Evolutionary conservation across 2,329 filamentous ascomycete species (phyloP), one percentile per base, ranked within the genome.

Genomic region (Beauveria brongniartii): DNA sequence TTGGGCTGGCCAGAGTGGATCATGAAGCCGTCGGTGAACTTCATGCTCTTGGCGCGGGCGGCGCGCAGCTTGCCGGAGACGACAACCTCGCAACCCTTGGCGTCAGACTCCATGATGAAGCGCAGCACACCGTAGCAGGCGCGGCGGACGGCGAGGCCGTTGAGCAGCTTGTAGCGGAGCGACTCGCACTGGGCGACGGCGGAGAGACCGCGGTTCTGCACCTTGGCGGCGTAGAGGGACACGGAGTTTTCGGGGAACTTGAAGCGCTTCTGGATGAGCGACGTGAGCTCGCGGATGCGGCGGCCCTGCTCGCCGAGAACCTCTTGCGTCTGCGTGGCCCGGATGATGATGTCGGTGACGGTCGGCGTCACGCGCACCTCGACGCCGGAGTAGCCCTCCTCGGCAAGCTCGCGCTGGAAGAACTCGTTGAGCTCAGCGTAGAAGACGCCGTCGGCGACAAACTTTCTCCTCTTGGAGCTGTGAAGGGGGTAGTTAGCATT

Each of bases 11-110:
- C 94, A 75, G 94, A 99, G 91, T 99, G 94, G 83, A 99, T 99
- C 94, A 99, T 99, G 91, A 99, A 99, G 78, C 94, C 94, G 81
- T 99, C 92, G 80, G 94, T 99, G 89, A 99, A 99, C 89, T 99
- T 99, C 94, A 99, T 99, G 83, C 86, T 91, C 91, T 99, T 99
- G 81, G 94, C 94, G 85, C 94, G 92, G 75, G 94, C 94, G 79
- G 94, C 94, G 77, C 94, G 89, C 73, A 99, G 90, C 89, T 99
- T 99, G 80, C 94, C 94, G 71, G 92, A 97, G 71, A 99, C 94
- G 77, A 99, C 94, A 69, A 99, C 94, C 85, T 99, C 94, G 80
- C 94, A 99, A 81, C 94, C 94, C 90, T 99, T 99, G 80, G 94
- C 94, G 76, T 94, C 94, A 71, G 85, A 90, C 90, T 99, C 94